Evolutionary conservation across 805 yeast species (phyloP), one percentile per base, ranked within the genome.

Genomic region (Candida anglica): DNA sequence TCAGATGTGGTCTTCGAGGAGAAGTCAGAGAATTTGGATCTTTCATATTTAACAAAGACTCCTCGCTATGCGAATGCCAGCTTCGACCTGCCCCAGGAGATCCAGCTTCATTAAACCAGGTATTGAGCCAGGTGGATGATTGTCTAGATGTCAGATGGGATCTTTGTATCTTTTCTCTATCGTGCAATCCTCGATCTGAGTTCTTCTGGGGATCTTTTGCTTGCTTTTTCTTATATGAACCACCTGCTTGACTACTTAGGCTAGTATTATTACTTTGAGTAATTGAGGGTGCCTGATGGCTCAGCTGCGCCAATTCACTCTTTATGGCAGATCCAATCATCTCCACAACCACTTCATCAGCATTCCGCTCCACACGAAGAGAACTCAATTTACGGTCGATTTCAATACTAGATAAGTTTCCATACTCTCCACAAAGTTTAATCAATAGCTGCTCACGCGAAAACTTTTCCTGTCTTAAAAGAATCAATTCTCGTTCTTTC

Each of bases 401-500:
- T 32, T 67, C 68, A 9, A 56, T 38, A 1, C 57, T 47, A 1
- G 67, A 47, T 15, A 66, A 41, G 38, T 54, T 53, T 3, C 69
- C 70, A 39, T 57, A 57, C 29, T 63, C 66, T 21, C 48, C 54
- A 30, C 64, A 50, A 11, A 68, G 33, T 24, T 48, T 50, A 15
- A 52, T 41, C 27, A 67, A 46, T 21, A 46, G 50, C 27, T 60
- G 66, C 37, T 66, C 71, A 15, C 60, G 45, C 15, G 40, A 32
- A 32, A 64, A 55, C 36, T 55, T 52, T 24, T 52, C 54, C 34
- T 53, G 48, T 8, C 71, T 54, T 24, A 63, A 42, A 14, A 69
- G 42, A 2, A 63, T 52, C 27, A 73, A 53, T 41, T 73, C 75
- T 1, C 69, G 58, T 34, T 74, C 78, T 22, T 74, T 58, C 22